phyloP scores from a whole-genome alignment of 163 green algal genomes.

The Scenedesmus sp. region DNA sequence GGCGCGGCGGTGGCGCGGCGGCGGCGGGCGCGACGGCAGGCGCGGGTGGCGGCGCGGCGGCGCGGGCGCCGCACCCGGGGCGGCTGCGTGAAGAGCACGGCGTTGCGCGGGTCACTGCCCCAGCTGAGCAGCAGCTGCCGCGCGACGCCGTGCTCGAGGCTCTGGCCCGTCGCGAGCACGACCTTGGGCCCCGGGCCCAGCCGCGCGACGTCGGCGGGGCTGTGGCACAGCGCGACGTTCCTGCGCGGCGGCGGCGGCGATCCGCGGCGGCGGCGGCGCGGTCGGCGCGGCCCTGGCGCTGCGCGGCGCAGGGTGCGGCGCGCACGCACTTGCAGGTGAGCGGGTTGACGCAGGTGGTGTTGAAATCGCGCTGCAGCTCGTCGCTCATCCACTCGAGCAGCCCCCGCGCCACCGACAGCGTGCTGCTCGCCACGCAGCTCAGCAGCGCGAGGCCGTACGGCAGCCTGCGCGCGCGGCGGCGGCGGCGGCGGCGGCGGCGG shows the following conservation, averaged over 20 bases:
- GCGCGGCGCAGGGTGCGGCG: background rate
- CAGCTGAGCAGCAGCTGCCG: slow-evolving; percentile 80
- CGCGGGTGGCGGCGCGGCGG: no score
- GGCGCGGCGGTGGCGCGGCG: no score
- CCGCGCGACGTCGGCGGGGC: background rate
- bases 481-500: no score
- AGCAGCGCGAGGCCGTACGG: slow-evolving; percentile 82
- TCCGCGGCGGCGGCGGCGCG: no score
- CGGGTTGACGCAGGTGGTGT: slow-evolving; percentile 75
- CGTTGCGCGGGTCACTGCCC: slow-evolving; percentile 67
- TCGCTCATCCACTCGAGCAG: slow-evolving; percentile 92
- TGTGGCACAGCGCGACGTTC: background rate
- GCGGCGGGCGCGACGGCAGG: no score
- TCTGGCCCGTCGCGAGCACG: slow-evolving; percentile 74
- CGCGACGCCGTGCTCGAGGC: slow-evolving; percentile 68
- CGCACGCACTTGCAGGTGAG: slow-evolving; percentile 67
- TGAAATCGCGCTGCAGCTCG: slow-evolving; percentile 72
- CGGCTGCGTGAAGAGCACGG: slow-evolving; percentile 76
- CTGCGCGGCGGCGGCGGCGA: background rate
- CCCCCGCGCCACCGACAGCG: slow-evolving; percentile 81
- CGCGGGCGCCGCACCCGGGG: slow-evolving; percentile 57
- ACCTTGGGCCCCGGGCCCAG: slow-evolving; percentile 49
- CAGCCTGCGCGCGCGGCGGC: no score
- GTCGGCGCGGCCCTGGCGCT: no score
- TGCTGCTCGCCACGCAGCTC: slow-evolving; percentile 67